Base-by-base conservation (phyloP, 2,329 filamentous ascomycete species). In the Ceratocystis albifundus region DNA sequence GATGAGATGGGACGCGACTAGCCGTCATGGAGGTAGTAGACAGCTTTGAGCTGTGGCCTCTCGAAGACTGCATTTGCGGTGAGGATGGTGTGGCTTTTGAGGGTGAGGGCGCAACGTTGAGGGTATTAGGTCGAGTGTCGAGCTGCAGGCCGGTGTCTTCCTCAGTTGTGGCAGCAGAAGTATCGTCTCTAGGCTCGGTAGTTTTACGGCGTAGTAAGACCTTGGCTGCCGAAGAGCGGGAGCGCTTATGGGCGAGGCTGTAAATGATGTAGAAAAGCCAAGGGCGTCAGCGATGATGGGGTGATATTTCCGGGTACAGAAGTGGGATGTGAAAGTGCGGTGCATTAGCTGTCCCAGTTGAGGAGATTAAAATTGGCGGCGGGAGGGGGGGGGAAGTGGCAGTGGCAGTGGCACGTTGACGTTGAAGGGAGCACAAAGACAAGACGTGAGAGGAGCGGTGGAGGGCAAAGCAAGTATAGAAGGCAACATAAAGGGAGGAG, bases 31-130 rank as follows among this genome's bases (percentile, higher is more conserved):
- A 76, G 25, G 76, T 71, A 22, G 75, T 74, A 20, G 82, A 83
- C 67, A 80, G 77, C 69, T 76, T 79, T 53, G 79, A 77, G 69
- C 71, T 75, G 69, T 81, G 79, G 69, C 77, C 75, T 69, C 77
- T 78, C 64, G 73, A 69, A 32, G 67, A 62, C 44, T 66, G 65
- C 67, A 68, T 68, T 25, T 57, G 41, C 53, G 64, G 55, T 28
- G 45, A 64, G 45, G 61, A 55, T 25, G 61, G 50, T 22, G 28
- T 66, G 20, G 44, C 8, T 20, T 48, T 62, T 61, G 45, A 53
- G 30, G 67, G 45, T 6, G 63, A 64, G n/a, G 61, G 64, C 41
- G 62, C 32, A 45, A 67, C 41, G 44, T 64, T 66, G 28, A 64
- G 61, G 25, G 64, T 66, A 44, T 53, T 62, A 12, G 64, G 28